Conservation (phyloP, 768 basidiomycete genomes). For the Podaxis sp. region DNA sequence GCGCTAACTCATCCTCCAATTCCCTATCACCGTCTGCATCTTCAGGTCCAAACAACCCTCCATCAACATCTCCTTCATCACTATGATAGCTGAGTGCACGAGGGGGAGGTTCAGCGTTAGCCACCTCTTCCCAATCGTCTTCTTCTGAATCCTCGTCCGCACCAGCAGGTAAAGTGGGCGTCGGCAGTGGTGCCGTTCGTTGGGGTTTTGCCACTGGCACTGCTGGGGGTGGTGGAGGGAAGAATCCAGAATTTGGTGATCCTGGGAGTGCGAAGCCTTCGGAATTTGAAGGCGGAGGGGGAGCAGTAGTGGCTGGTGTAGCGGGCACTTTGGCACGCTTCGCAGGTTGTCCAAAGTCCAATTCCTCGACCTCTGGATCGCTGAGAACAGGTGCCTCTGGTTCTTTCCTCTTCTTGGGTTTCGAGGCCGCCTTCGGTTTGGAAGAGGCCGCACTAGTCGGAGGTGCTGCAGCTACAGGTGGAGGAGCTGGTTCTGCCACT, state of each 20-base stretch:
- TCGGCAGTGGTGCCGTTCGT: background rate
- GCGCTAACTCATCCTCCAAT: conserved; percentile 15
- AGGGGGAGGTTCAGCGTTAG: conserved; percentile 1
- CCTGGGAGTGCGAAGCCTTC: conserved; percentile 16
- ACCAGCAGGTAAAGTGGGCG: background rate
- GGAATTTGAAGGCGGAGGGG: conserved; percentile 2
- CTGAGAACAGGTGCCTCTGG: background rate
- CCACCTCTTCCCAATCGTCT: conserved; percentile 19
- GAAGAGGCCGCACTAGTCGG: conserved; percentile 32
- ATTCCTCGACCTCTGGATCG: conserved; percentile 8
- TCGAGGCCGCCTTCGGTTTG: background rate
- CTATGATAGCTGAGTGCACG: conserved; percentile 13
- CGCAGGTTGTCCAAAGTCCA: conserved; percentile 13
- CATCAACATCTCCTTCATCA: conserved; percentile 9
- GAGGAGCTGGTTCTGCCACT: conserved; percentile 23
- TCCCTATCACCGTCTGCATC: conserved; percentile 1
- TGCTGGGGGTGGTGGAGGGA: conserved; percentile 9
- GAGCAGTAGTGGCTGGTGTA: background rate
- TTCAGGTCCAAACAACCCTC: background rate
- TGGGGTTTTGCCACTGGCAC: background rate
- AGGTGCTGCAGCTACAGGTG: conserved; percentile 25
- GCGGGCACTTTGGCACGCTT: conserved; percentile 8
- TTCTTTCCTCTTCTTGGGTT: conserved; percentile 11
- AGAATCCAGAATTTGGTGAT: conserved; percentile 8
- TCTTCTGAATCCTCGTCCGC: conserved; percentile 18